A percentile compares a stretch with the other conserved stretches of the same genome.
These are phyloP conservation scores for Nakaseomyces kungkrabaensis DNA, from an alignment of 1,139 yeast species.

Conservation along the genomic window DNA sequence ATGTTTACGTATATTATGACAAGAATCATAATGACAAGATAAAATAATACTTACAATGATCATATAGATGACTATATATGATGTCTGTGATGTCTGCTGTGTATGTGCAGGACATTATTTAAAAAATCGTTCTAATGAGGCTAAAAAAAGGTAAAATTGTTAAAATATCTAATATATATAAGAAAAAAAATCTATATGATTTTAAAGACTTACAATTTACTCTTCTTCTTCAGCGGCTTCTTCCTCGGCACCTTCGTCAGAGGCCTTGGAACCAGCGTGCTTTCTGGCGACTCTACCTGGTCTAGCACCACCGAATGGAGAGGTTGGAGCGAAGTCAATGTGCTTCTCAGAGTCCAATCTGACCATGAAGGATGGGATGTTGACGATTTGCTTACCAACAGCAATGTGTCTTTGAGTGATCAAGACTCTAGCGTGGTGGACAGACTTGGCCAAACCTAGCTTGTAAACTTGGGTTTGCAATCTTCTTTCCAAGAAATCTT, in stretches of 20 bases:
- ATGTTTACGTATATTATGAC: not conserved
- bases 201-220: slow-evolving; percentile 16
- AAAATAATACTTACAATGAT: too few relatives aligned
- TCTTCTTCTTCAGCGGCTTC: slow-evolving; percentile 57
- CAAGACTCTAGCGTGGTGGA: slow-evolving; percentile 99
- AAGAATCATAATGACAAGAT: too few relatives aligned
- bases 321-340: slow-evolving; percentile 97
- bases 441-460: slow-evolving; percentile 98
- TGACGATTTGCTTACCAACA: slow-evolving; percentile 99
- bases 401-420: slow-evolving; percentile 99
- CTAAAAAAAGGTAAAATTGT: too few relatives aligned
- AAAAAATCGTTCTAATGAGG: too few relatives aligned
- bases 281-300: slow-evolving; percentile 99
- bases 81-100: too few relatives aligned
- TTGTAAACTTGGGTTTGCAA: slow-evolving; percentile 99
- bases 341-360: slow-evolving; percentile 99
- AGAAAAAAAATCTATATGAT: not conserved
- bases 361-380: slow-evolving; percentile 98
- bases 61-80: too few relatives aligned
- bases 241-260: slow-evolving; percentile 37
- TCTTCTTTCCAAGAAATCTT: slow-evolving; percentile 99
- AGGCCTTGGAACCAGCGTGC: slow-evolving; percentile 59
- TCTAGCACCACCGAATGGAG: slow-evolving; percentile 99
- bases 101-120: too few relatives aligned
- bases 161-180: not conserved